Conservation (phyloP, 768 basidiomycete genomes). For the Mycena pura region DNA sequence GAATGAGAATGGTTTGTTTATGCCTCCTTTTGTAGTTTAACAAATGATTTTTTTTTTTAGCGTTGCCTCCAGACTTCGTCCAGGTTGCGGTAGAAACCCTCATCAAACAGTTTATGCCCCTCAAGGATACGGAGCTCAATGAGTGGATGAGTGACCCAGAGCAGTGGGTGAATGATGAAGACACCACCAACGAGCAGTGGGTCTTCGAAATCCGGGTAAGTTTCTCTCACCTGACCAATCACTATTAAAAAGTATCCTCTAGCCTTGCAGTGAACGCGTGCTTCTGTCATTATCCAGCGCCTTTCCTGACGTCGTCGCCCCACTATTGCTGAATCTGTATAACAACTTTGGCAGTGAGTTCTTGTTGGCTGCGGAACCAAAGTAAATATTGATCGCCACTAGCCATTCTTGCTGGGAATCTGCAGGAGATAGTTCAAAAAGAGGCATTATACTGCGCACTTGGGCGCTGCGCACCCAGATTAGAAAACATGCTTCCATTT, state of each 20-base stretch:
- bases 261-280: conserved; percentile 96
- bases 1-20: conserved; percentile 62
- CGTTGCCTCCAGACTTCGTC: conserved; percentile 72
- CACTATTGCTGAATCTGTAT: conserved; percentile 68
- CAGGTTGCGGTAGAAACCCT: conserved; percentile 77
- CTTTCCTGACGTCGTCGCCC: conserved; percentile 72
- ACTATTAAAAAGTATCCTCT: not conserved
- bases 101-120: conserved; percentile 83
- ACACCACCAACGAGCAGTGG: conserved; percentile 91
- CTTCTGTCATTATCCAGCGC: conserved; percentile 78
- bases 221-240: not conserved
- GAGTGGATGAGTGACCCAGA: conserved; percentile 90
- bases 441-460: conserved; percentile 90
- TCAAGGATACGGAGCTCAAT: conserved; percentile 82
- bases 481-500: conserved; percentile 72
- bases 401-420: conserved; percentile 58
- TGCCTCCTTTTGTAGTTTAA: not conserved
- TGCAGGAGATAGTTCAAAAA: conserved; percentile 73
- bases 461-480: conserved; percentile 75
- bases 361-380: not conserved
- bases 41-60: conserved; percentile 40
- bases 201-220: conserved; percentile 89
- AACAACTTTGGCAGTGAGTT: conserved; percentile 60
- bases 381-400: conserved; percentile 5
- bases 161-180: conserved; percentile 92